Evolutionary conservation across 2,329 filamentous ascomycete genomes (phyloP).

Genomic region (Pseudopyricularia javanii): DNA sequence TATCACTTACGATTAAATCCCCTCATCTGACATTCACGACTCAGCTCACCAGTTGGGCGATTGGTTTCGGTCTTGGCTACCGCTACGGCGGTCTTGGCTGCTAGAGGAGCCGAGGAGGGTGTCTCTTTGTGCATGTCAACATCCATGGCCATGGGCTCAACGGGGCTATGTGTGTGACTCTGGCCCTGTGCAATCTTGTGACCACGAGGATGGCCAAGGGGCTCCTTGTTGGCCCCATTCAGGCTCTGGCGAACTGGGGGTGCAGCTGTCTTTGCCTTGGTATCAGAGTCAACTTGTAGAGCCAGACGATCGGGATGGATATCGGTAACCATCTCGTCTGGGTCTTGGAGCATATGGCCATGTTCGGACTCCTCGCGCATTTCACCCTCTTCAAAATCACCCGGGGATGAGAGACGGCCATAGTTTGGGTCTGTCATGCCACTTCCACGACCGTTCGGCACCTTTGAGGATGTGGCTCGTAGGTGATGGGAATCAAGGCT

Average conservation of each 20-base stretch:
- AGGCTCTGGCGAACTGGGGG: neutral
- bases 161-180: neutral
- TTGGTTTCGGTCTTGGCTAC: neutral
- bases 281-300: neutral
- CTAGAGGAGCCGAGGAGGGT: neutral
- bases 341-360: neutral
- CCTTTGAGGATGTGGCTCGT: neutral
- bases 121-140: neutral
- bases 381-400: neutral
- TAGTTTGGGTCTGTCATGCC: neutral
- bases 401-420: neutral
- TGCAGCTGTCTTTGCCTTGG: neutral
- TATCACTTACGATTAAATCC: neutral
- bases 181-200: neutral
- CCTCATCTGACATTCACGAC: neutral
- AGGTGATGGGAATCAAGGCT: neutral
- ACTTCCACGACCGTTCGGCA: neutral
- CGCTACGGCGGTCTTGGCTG: neutral
- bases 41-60: neutral
- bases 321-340: neutral
- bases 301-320: neutral
- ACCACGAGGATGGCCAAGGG: neutral
- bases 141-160: neutral
- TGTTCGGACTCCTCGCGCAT: neutral
- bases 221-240: neutral